Evolutionary conservation across 768 basidiomycete species (phyloP).

Genomic region (Termitomyces sp.): DNA sequence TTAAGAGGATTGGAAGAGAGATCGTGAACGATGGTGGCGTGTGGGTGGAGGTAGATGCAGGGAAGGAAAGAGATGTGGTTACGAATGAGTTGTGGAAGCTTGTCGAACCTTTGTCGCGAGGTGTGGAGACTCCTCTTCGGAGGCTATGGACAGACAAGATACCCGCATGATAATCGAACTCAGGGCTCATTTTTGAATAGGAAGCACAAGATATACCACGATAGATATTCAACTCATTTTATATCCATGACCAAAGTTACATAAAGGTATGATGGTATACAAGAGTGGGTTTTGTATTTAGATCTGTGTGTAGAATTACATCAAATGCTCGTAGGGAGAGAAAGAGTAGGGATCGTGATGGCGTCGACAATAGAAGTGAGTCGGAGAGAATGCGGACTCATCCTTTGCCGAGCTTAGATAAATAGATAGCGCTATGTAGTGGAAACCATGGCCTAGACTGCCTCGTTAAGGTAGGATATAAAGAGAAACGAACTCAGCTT

Average conservation of each 20-base stretch:
- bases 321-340: conserved; percentile 10
- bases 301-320: conserved; percentile 12
- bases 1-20: conserved; percentile 54
- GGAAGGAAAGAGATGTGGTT: conserved; percentile 45
- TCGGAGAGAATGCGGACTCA: neutral
- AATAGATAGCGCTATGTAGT: conserved; percentile 5
- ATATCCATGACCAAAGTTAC: neutral
- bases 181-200: neutral
- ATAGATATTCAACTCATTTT: neutral
- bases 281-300: conserved; percentile 6
- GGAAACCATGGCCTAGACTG: neutral
- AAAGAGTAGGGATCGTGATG: conserved; percentile 13
- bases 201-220: neutral
- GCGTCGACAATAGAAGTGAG: neutral
- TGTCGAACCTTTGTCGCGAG: conserved; percentile 39
- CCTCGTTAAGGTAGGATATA: neutral
- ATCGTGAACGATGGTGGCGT: conserved; percentile 25
- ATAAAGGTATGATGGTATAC: neutral
- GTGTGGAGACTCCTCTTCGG: conserved; percentile 38
- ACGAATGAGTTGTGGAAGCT: conserved; percentile 51
- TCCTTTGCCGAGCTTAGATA: conserved; percentile 5
- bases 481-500: neutral
- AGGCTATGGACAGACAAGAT: conserved; percentile 45
- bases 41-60: conserved; percentile 64
- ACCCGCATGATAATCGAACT: neutral